phyloP scores from a whole-genome alignment of 1,284 basidiomycete species.

The Malassezia brasiliensis region DNA sequence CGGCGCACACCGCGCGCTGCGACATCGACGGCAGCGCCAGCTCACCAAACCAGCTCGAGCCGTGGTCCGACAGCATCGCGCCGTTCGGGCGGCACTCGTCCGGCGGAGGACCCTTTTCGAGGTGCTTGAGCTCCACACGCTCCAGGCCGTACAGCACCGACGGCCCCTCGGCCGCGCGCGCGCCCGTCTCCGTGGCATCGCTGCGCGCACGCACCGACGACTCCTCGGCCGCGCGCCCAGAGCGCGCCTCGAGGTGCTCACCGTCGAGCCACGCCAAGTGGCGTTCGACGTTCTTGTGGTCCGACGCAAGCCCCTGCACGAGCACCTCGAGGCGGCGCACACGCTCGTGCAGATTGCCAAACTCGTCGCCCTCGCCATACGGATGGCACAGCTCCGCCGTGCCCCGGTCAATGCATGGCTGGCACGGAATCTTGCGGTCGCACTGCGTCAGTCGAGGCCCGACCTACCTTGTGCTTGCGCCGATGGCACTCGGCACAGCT shows the following conservation, averaged over 20 bases:
- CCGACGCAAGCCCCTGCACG: slow-evolving; percentile 38
- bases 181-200: neutral
- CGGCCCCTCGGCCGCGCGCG: neutral
- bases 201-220: neutral
- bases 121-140: slow-evolving; percentile 30
- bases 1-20: slow-evolving; percentile 34
- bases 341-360: slow-evolving; percentile 37
- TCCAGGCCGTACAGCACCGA: slow-evolving; percentile 25
- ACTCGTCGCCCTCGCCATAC: slow-evolving; percentile 41
- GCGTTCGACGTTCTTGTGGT: slow-evolving; percentile 20
- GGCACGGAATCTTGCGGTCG: slow-evolving; percentile 39
- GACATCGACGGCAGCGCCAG: slow-evolving; percentile 40
- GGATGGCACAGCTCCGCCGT: slow-evolving; percentile 35
- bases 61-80: slow-evolving; percentile 29
- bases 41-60: slow-evolving; percentile 41
- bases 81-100: slow-evolving; percentile 12
- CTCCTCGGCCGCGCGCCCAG: neutral
- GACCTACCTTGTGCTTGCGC: slow-evolving; percentile 33
- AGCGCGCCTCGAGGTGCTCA: neutral
- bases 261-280: neutral
- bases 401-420: slow-evolving; percentile 41
- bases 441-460: slow-evolving; percentile 15
- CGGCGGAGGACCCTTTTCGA: neutral
- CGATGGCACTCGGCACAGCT: slow-evolving; percentile 42
- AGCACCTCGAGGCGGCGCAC: slow-evolving; percentile 41